Conservation (phyloP, 2,329 filamentous ascomycete genomes). For the Alternaria triticina region DNA sequence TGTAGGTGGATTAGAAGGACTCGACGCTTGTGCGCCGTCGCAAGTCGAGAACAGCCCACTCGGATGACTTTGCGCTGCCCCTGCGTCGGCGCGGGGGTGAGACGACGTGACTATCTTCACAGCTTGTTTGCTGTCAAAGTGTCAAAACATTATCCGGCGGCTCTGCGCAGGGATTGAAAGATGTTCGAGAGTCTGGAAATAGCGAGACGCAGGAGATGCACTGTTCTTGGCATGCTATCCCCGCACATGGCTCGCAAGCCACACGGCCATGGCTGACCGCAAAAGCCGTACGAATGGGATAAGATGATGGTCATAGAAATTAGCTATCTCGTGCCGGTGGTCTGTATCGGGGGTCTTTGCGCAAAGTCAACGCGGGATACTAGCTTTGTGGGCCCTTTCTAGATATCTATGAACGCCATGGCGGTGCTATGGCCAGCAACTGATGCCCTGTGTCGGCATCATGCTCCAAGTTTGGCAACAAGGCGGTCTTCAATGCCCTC, state of each 20-base stretch:
- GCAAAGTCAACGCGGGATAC: conserved; percentile 30
- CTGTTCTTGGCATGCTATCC: conserved; percentile 11
- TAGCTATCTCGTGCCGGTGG: conserved; percentile 30
- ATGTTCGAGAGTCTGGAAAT: conserved; percentile 11
- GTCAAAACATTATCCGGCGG: conserved; percentile 26
- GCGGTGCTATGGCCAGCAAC: conserved; percentile 12
- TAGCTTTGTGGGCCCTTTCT: conserved; percentile 18
- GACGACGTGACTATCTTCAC: conserved; percentile 7
- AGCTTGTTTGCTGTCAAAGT: conserved; percentile 6
- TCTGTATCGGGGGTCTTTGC: conserved; percentile 25
- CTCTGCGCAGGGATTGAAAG: conserved; percentile 25
- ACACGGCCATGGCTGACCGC: conserved; percentile 27
- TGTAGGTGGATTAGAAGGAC: conserved; percentile 19
- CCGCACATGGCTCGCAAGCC: conserved; percentile 23
- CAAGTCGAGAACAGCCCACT: conserved; percentile 20
- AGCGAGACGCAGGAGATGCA: not conserved
- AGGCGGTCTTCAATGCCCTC: conserved; percentile 87
- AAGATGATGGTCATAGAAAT: conserved; percentile 33
- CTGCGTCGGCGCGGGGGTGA: conserved; percentile 30
- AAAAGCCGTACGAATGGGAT: conserved; percentile 31
- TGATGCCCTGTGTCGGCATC: conserved; percentile 11
- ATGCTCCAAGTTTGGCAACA: conserved; percentile 56
- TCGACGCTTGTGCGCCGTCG: conserved; percentile 15
- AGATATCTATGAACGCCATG: conserved; percentile 12
- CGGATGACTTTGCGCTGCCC: conserved; percentile 19